These are phyloP conservation scores for Colletotrichum chlorophyti DNA, from an alignment of 2,329 filamentous ascomycete genomes.

Conservation along the genomic window DNA sequence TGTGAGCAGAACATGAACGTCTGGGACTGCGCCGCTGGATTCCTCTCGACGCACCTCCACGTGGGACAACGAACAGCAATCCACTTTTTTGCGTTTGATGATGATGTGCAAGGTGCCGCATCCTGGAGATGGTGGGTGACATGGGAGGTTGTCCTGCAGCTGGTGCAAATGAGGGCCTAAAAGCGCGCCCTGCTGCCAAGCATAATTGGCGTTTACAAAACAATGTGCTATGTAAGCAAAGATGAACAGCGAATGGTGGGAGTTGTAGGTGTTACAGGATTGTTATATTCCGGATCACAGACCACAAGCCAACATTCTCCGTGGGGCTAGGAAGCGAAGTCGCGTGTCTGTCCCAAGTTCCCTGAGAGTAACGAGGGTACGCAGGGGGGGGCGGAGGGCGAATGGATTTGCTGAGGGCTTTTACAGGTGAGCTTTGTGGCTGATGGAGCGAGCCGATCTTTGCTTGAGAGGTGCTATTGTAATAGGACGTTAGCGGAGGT, in stretches of 20 bases:
- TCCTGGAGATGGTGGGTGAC: slow-evolving; percentile 5
- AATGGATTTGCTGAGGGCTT: background rate
- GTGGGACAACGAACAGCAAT: slow-evolving; percentile 10
- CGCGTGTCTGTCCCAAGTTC: too few species aligned
- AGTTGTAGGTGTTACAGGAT: too few species aligned
- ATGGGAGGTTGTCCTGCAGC: background rate
- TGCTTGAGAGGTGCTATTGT: background rate
- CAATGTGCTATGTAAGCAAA: too few species aligned
- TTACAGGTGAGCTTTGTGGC: background rate
- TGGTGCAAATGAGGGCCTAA: background rate
- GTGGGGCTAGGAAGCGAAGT: too few species aligned
- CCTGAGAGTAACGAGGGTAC: too few species aligned
- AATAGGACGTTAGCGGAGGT: background rate
- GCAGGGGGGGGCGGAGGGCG: too few species aligned
- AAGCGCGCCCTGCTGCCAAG: slow-evolving; percentile 1
- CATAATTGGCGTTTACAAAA: background rate
- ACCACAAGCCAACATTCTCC: too few species aligned
- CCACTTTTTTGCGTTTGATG: slow-evolving; percentile 29
- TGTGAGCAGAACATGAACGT: slow-evolving; percentile 1
- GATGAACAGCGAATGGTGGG: too few species aligned
- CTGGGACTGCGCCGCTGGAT: slow-evolving; percentile 12
- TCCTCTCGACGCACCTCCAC: slow-evolving; percentile 19
- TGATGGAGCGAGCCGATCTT: background rate
- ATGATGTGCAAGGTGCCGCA: slow-evolving; percentile 28
- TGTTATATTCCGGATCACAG: too few species aligned